Conservation (phyloP, 345 rosid species). For the Linum usitatissimum region DNA sequence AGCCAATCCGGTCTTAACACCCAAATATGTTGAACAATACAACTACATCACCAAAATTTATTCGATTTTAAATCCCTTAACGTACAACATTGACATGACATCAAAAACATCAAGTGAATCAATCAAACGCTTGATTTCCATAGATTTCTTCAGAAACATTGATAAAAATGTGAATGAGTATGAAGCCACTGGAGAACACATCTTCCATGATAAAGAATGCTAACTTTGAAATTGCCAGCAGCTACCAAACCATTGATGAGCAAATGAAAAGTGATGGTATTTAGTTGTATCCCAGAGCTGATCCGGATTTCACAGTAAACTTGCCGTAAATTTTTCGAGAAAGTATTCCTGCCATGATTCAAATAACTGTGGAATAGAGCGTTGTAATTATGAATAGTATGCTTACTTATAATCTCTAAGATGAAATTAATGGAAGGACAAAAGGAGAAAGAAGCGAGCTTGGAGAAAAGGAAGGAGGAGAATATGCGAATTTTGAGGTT, state of each 20-base stretch:
- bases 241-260: constrained; percentile 22
- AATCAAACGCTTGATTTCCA: constrained; percentile 11
- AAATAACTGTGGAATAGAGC: constrained; percentile 20
- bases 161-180: constrained; percentile 20
- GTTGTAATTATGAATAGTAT: constrained; percentile 26
- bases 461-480: background rate
- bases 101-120: constrained; percentile 22
- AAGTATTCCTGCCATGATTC: constrained; percentile 15
- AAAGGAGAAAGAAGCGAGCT: background rate
- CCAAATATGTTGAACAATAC: too few relatives aligned
- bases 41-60: too few relatives aligned
- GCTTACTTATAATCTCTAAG: constrained; percentile 21
- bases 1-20: too few relatives aligned
- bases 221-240: constrained; percentile 16
- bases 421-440: constrained; percentile 1
- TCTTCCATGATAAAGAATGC: constrained; percentile 18
- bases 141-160: constrained; percentile 17
- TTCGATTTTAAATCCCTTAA: too few relatives aligned
- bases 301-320: constrained; percentile 21
- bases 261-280: constrained; percentile 25
- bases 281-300: constrained; percentile 24
- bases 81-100: constrained; percentile 18
- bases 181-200: constrained; percentile 20
- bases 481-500: background rate
- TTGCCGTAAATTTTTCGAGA: constrained; percentile 10